Evolutionary conservation across 805 yeast species (phyloP).

Genomic region (Brettanomyces anomalus): DNA sequence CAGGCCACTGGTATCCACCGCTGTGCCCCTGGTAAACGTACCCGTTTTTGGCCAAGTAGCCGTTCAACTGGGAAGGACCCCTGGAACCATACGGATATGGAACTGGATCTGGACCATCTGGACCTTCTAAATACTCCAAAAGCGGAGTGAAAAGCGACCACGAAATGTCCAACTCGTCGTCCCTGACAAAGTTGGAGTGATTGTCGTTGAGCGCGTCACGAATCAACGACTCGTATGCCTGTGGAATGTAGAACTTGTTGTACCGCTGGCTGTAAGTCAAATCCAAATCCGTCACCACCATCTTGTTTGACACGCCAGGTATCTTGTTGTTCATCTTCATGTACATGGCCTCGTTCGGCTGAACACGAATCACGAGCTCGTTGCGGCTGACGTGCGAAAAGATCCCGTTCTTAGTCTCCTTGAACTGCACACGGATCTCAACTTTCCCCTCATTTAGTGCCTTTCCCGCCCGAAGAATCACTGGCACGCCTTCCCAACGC

Average conservation of each 20-base stretch:
- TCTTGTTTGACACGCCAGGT: slow-evolving; percentile 81
- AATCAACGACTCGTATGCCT: slow-evolving; percentile 93
- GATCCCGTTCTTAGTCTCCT: slow-evolving; percentile 75
- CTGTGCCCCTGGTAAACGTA: slow-evolving; percentile 57
- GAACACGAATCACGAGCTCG: slow-evolving; percentile 88
- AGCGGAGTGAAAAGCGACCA: slow-evolving; percentile 94
- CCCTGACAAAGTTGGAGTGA: slow-evolving; percentile 96
- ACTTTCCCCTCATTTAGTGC: slow-evolving; percentile 94
- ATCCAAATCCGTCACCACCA: slow-evolving; percentile 84
- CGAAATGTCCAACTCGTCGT: slow-evolving; percentile 89
- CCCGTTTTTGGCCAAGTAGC: slow-evolving; percentile 61
- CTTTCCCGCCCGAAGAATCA: slow-evolving; percentile 93
- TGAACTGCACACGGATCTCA: slow-evolving; percentile 89
- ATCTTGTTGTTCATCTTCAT: slow-evolving; percentile 88
- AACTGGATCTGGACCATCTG: slow-evolving; percentile 57
- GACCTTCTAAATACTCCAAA: slow-evolving; percentile 67
- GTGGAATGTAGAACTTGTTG: slow-evolving; percentile 81
- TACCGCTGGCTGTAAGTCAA: slow-evolving; percentile 76
- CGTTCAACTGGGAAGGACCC: slow-evolving; percentile 64
- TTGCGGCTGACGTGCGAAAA: slow-evolving; percentile 77
- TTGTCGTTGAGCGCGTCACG: slow-evolving; percentile 86
- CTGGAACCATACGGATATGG: slow-evolving; percentile 84
- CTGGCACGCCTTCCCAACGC: slow-evolving; percentile 98
- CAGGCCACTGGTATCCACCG: slow-evolving; percentile 80
- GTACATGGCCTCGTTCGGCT: slow-evolving; percentile 92